Evolutionary conservation across 2,329 filamentous ascomycete genomes (phyloP).

Genomic region (Uncinocarpus reesii): DNA sequence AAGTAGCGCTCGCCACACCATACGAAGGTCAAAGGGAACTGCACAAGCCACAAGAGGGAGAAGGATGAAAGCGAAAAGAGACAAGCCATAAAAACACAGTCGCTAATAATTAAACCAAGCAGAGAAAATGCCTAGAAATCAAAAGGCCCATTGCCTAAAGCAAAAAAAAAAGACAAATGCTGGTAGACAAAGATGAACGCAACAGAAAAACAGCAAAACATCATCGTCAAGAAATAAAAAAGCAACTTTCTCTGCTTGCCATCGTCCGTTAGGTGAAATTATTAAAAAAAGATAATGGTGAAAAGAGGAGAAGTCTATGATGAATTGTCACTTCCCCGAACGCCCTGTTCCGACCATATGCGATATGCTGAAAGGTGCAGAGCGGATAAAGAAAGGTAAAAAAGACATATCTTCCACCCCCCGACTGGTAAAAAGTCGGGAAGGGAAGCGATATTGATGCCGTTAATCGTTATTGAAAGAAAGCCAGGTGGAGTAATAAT

Average conservation of each 20-base stretch:
- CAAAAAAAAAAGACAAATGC: not conserved
- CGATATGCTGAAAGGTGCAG: not conserved
- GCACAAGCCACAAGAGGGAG: too few species aligned
- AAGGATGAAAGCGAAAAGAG: not conserved
- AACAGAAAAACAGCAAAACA: not conserved
- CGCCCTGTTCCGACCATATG: not conserved
- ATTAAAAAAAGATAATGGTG: not conserved
- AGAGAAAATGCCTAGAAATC: too few species aligned
- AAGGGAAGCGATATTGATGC: not conserved
- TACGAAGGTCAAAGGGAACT: too few species aligned
- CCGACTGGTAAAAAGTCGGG: too few species aligned
- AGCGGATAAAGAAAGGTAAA: not conserved
- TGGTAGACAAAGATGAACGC: too few species aligned
- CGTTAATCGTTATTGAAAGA: not conserved
- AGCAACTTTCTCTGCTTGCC: not conserved
- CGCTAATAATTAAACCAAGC: too few species aligned
- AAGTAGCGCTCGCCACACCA: constrained; percentile 5
- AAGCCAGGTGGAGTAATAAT: not conserved
- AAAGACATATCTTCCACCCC: not conserved
- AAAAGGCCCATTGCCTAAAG: too few species aligned
- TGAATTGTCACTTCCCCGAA: not conserved
- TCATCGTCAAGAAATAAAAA: not conserved
- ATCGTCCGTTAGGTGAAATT: not conserved
- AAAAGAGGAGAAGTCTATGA: not conserved
- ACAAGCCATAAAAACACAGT: not conserved